These are phyloP conservation scores for Pichia sp. DNA, from an alignment of 1,139 yeast genomes.

Conservation along the genomic window DNA sequence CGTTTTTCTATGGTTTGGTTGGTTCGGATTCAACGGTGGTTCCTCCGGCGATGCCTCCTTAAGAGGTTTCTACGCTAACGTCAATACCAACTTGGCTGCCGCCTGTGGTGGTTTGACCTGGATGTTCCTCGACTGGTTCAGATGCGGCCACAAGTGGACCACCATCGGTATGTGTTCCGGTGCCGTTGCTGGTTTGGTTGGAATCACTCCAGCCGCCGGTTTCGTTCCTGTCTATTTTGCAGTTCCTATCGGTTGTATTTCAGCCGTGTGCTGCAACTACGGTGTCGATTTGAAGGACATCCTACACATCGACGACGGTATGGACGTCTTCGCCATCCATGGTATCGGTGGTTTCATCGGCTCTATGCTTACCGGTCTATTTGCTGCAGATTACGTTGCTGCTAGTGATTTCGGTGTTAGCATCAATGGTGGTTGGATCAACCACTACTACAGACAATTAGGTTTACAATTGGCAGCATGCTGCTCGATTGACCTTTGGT, in stretches of 20 bases:
- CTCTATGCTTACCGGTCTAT: constrained; percentile 77
- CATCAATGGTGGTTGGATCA: constrained; percentile 89
- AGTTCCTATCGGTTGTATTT: constrained; percentile 73
- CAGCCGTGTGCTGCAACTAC: constrained; percentile 75
- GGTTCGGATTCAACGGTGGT: constrained; percentile 99
- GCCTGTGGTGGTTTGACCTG: constrained; percentile 87
- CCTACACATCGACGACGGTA: constrained; percentile 84
- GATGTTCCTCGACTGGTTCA: constrained; percentile 87
- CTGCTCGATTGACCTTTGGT: constrained; percentile 70
- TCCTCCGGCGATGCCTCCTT: constrained; percentile 88
- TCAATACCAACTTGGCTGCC: constrained; percentile 91
- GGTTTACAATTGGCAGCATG: constrained; percentile 93
- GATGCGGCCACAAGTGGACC: constrained; percentile 90
- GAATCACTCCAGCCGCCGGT: constrained; percentile 97
- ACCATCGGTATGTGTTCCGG: constrained; percentile 93
- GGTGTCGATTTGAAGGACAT: constrained; percentile 76
- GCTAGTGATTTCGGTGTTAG: constrained; percentile 63
- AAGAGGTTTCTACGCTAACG: constrained; percentile 90
- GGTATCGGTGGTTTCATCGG: constrained; percentile 93
- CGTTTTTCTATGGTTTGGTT: constrained; percentile 92
- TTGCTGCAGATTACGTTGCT: constrained; percentile 90
- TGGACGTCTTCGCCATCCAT: constrained; percentile 90
- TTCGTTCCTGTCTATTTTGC: constrained; percentile 89
- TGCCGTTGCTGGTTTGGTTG: constrained; percentile 89
- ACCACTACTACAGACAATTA: constrained; percentile 82